phyloP scores from a whole-genome alignment of 306 rosid species.

The Amphicarpaea edgeworthii region DNA sequence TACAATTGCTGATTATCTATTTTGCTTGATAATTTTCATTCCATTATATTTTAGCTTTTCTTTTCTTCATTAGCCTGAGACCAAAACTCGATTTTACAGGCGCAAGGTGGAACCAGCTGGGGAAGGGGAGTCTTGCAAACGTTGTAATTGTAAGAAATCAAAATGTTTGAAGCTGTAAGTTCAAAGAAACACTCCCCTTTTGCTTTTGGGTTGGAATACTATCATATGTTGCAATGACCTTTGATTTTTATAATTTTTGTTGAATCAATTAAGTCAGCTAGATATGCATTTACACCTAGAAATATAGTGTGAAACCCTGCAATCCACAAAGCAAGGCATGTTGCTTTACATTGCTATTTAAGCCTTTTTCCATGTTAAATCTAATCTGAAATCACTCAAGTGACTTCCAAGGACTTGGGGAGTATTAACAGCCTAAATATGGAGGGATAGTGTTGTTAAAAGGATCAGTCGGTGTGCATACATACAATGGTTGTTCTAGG shows the following conservation, averaged over 20 bases:
- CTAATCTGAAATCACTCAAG: not conserved
- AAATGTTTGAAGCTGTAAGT: constrained; percentile 96
- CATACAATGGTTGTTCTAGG: constrained; percentile 6
- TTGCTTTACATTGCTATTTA: not conserved
- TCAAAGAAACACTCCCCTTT: constrained; percentile 29
- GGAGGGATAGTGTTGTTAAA: not conserved
- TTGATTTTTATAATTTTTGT: constrained; percentile 22
- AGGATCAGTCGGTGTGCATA: not conserved
- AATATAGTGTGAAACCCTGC: not conserved
- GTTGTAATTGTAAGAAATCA: constrained; percentile 93
- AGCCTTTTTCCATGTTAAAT: not conserved
- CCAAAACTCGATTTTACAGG: constrained; percentile 61
- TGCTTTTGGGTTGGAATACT: constrained; percentile 2
- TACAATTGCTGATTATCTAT: constrained; percentile 31
- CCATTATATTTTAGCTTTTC: constrained; percentile 8
- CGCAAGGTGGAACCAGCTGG: constrained; percentile 64
- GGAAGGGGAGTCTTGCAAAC: constrained; percentile 78
- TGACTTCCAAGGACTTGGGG: not conserved
- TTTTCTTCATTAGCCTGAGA: constrained; percentile 41
- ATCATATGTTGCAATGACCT: constrained; percentile 1
- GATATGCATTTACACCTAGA: not conserved
- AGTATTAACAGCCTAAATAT: not conserved
- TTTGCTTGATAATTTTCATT: constrained; percentile 11
- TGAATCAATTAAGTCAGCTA: constrained; percentile 4
- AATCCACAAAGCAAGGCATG: constrained; percentile 3